Percentiles rank a stretch among this genome's conserved stretches.
Evolutionary conservation across 2,329 filamentous ascomycete species (phyloP).

Genomic region (Falciphora oryzae): DNA sequence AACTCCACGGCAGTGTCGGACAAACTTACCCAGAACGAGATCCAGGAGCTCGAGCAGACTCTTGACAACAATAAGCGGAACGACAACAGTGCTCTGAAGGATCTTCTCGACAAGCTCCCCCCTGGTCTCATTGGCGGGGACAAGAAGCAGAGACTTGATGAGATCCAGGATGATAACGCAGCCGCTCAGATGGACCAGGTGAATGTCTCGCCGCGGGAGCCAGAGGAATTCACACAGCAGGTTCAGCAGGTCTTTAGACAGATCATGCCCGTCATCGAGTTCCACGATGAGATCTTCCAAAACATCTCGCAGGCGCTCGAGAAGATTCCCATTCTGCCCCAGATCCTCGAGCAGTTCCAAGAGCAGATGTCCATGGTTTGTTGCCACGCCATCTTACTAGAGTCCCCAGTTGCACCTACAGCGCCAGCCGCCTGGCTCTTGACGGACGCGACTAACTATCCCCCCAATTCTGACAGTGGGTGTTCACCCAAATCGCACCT

Average conservation of each 20-base stretch:
- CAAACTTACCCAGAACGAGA: slow-evolving; percentile 85
- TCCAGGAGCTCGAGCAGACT: slow-evolving; percentile 81
- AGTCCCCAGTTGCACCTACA: no score
- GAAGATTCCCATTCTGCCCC: slow-evolving; percentile 77
- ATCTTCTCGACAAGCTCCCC: slow-evolving; percentile 77
- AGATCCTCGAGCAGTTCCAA: slow-evolving; percentile 79
- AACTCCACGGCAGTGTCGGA: slow-evolving; percentile 60
- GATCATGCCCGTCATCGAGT: slow-evolving; percentile 84
- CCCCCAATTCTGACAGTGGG: slow-evolving; percentile 24
- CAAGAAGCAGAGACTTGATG: slow-evolving; percentile 68
- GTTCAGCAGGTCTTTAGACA: slow-evolving; percentile 67
- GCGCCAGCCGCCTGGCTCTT: background rate
- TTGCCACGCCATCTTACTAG: background rate
- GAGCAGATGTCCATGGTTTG: slow-evolving; percentile 77
- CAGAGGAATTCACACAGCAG: slow-evolving; percentile 79
- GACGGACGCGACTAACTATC: background rate
- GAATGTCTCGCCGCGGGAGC: slow-evolving; percentile 68
- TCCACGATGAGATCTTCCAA: slow-evolving; percentile 85
- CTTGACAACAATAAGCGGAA: slow-evolving; percentile 58
- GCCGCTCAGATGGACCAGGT: slow-evolving; percentile 71
- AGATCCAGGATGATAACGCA: slow-evolving; percentile 71
- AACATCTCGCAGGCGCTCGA: slow-evolving; percentile 71
- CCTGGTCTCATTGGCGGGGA: slow-evolving; percentile 70
- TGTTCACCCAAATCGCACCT: slow-evolving; percentile 86
- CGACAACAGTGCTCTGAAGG: slow-evolving; percentile 70